Evolutionary conservation across 2,329 filamentous ascomycete species (phyloP).

Genomic region (Aspergillus latus): DNA sequence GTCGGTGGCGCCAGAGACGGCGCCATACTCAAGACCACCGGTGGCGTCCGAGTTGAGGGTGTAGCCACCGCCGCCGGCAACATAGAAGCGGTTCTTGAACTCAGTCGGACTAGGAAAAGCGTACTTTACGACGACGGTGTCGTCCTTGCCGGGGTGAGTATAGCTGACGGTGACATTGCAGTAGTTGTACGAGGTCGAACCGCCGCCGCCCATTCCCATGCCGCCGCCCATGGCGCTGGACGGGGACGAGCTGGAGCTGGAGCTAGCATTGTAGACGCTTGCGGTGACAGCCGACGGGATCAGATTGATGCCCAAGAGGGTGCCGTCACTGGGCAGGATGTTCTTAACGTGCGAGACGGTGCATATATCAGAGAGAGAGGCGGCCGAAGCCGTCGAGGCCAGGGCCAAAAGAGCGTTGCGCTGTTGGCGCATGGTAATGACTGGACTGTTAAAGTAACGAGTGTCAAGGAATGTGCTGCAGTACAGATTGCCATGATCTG

Average conservation of each 20-base stretch:
- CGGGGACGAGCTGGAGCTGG: neutral
- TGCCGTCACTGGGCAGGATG: constrained; percentile 45
- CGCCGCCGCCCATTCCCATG: constrained; percentile 18
- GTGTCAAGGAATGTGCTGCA: too few relatives aligned
- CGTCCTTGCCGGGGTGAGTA: constrained; percentile 44
- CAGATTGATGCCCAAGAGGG: constrained; percentile 43
- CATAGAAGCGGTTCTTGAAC: constrained; percentile 50
- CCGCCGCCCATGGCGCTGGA: constrained; percentile 17
- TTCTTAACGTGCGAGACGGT: constrained; percentile 46
- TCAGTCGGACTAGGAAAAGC: constrained; percentile 37
- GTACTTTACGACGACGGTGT: constrained; percentile 39
- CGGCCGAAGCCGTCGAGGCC: constrained; percentile 9
- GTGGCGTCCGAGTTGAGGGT: constrained; percentile 40
- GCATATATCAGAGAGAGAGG: constrained; percentile 42
- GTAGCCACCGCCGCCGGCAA: constrained; percentile 48
- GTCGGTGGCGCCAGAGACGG: constrained; percentile 43
- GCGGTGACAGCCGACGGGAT: constrained; percentile 46
- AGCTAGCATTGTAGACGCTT: constrained; percentile 39
- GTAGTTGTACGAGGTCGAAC: constrained; percentile 19
- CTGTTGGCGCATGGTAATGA: constrained; percentile 6
- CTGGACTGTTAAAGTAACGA: neutral
- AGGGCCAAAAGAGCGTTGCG: constrained; percentile 13
- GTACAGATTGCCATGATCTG: neutral
- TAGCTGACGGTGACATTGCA: constrained; percentile 48
- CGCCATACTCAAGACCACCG: constrained; percentile 46